Evolutionary conservation across 2,329 filamentous ascomycete species (phyloP).

Genomic region (Rutstroemia sydowiana): DNA sequence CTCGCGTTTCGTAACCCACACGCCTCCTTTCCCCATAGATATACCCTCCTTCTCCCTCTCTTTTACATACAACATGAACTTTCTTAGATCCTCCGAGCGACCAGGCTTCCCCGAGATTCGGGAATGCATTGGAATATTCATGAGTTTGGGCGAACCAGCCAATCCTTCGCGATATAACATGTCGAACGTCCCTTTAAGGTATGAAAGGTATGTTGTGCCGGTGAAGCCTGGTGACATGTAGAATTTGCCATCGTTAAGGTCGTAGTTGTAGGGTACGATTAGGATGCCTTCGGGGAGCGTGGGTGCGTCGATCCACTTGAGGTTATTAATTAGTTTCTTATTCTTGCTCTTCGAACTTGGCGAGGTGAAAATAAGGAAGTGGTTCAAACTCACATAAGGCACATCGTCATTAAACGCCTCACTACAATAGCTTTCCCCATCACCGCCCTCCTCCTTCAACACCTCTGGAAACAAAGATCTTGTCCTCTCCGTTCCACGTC

Average conservation of each 20-base stretch:
- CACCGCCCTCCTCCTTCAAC: constrained; percentile 43
- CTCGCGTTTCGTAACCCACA: constrained; percentile 46
- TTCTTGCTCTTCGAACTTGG: too few species aligned
- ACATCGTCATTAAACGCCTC: constrained; percentile 46
- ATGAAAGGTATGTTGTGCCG: constrained; percentile 38
- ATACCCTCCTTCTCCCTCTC: constrained; percentile 6
- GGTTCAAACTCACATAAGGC: constrained; percentile 34
- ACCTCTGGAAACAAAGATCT: constrained; percentile 39
- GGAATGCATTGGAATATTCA: constrained; percentile 47
- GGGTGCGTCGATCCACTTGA: constrained; percentile 17
- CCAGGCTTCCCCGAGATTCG: constrained; percentile 44
- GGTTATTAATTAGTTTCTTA: too few species aligned
- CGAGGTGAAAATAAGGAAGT: too few species aligned
- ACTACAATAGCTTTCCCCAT: constrained; percentile 33
- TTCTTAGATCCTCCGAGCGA: constrained; percentile 40
- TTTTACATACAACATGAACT: constrained; percentile 45
- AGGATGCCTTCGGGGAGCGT: constrained; percentile 14
- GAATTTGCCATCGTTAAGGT: constrained; percentile 51
- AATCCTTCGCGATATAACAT: constrained; percentile 38
- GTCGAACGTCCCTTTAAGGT: constrained; percentile 46
- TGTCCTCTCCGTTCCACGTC: constrained; percentile 34
- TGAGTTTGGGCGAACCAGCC: constrained; percentile 43
- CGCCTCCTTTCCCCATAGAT: constrained; percentile 35
- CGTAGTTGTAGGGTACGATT: constrained; percentile 10
- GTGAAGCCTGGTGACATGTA: constrained; percentile 70